Conservation (phyloP, 345 rosid genomes). For the Heritiera fomes region DNA sequence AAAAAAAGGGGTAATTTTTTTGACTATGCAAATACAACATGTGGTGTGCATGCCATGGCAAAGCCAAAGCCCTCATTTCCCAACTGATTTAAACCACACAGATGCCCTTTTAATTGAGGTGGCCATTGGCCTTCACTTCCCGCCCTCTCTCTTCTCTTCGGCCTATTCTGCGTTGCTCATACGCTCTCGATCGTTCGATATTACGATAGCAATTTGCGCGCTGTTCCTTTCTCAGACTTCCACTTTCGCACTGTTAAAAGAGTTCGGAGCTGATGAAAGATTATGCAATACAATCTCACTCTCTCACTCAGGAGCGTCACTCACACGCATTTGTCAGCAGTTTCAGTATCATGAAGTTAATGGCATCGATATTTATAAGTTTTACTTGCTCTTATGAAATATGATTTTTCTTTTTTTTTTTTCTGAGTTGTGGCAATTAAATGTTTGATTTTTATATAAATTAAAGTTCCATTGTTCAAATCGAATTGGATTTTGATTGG, state of each 20-base stretch:
- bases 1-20: no score
- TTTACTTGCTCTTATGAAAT: no score
- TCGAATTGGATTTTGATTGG: no score
- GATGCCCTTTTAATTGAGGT: neutral
- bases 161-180: neutral
- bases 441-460: no score
- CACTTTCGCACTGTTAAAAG: neutral
- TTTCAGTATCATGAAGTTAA: no score
- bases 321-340: neutral
- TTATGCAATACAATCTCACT: neutral
- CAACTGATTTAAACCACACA: no score
- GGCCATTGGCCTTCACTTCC: neutral
- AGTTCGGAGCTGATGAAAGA: neutral
- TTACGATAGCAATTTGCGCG: no score
- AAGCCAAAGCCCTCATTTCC: neutral
- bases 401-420: no score
- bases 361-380: no score
- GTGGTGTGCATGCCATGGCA: slow-evolving; percentile 22
- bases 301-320: neutral
- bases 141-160: neutral
- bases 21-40: slow-evolving; percentile 12
- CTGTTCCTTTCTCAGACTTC: no score
- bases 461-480: no score
- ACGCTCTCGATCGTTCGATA: neutral
- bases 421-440: no score